Evolutionary conservation across 2,329 filamentous ascomycete species (phyloP).

Genomic region (Zymoseptoria pseudotritici): DNA sequence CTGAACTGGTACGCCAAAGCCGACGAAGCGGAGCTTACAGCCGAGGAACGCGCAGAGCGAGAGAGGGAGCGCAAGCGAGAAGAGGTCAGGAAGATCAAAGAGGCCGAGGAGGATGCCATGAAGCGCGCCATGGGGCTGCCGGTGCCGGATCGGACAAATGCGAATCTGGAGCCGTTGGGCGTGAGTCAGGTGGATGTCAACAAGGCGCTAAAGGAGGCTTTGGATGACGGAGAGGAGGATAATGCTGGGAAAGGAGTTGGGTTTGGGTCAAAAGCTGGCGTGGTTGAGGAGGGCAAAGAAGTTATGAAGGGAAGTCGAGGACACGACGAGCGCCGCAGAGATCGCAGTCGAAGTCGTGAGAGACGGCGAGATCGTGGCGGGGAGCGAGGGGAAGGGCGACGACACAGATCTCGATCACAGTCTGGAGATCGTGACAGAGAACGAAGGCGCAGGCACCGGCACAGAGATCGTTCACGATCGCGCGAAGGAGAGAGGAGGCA

Average conservation of each 20-base stretch:
- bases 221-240: constrained; percentile 34
- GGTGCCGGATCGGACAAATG: constrained; percentile 59
- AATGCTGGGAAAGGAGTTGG: constrained; percentile 25
- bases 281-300: constrained; percentile 5
- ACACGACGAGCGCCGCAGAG: constrained; percentile 18
- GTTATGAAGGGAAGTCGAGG: constrained; percentile 14
- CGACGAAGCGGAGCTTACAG: constrained; percentile 44
- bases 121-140: constrained; percentile 75
- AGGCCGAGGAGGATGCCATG: constrained; percentile 88
- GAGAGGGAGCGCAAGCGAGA: constrained; percentile 63
- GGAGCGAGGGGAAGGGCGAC: constrained; percentile 15
- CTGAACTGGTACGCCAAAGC: constrained; percentile 58
- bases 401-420: constrained; percentile 22
- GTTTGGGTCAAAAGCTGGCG: constrained; percentile 13
- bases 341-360: constrained; percentile 20
- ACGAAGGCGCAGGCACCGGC: constrained; percentile 19
- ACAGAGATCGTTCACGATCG: constrained; percentile 15
- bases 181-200: constrained; percentile 49
- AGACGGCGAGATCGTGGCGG: constrained; percentile 16
- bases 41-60: constrained; percentile 47
- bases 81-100: constrained; percentile 75
- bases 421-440: constrained; percentile 21
- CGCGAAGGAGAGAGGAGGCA: constrained; percentile 14
- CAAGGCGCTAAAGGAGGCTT: constrained; percentile 44
- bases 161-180: constrained; percentile 55